A percentile compares a stretch with the other conserved stretches of the same genome.
phyloP scores from a whole-genome alignment of 2,329 filamentous ascomycete species.

The Beauveria sp. region DNA sequence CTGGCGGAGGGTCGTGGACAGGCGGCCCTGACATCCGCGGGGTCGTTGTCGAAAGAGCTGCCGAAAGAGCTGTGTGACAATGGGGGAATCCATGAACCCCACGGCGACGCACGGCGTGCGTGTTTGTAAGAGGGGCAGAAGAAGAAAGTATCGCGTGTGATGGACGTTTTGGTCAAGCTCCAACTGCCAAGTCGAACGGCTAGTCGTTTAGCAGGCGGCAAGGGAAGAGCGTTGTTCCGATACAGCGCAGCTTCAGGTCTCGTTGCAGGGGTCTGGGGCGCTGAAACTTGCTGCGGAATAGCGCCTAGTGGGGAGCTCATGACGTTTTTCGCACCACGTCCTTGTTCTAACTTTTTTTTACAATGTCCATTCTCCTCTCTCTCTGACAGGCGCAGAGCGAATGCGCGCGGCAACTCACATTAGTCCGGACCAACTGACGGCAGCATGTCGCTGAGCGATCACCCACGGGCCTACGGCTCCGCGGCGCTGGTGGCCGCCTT shows the following conservation, averaged over 20 bases:
- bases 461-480: conserved; percentile 54
- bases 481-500: conserved; percentile 67
- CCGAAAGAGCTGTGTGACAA: conserved; percentile 71
- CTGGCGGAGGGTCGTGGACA: conserved; percentile 16
- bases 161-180: no score
- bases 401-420: background rate
- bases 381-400: background rate
- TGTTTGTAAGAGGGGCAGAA: background rate
- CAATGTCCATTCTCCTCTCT: background rate
- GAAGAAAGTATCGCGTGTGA: background rate
- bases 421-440: conserved; percentile 4
- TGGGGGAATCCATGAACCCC: conserved; percentile 67
- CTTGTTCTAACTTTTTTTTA: background rate
- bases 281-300: background rate
- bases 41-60: conserved; percentile 68
- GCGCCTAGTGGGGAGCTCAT: background rate
- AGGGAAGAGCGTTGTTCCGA: conserved; percentile 9
- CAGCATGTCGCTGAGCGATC: conserved; percentile 52
- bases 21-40: conserved; percentile 24
- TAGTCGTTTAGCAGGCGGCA: background rate
- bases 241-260: background rate
- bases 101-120: background rate
- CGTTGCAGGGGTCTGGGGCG: background rate
- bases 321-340: background rate
- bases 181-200: no score